Base-by-base conservation (phyloP, 192 early-diverging fungal genomes). In the Backusella westeae region DNA sequence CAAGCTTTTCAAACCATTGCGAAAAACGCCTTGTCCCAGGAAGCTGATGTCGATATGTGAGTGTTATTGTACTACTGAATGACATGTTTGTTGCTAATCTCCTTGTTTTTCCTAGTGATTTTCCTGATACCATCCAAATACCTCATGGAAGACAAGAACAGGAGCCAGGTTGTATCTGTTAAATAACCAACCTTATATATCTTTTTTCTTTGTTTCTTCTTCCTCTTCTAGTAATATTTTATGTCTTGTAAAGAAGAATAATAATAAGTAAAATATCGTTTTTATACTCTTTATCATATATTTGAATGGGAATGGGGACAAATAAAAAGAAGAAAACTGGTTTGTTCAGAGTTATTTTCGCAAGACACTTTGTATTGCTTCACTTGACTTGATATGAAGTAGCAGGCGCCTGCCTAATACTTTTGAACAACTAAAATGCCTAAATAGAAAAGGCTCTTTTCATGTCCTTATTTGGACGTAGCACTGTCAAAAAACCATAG, bases 1-100 rank as follows among this genome's bases (percentile, higher is more conserved):
- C 87, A 91, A 74, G 98, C 98, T 42, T 99, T 99, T 88, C 93
- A 94, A 77, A 95, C 94, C 38, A 94, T 98, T 86, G 97, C 97
- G 44, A 93, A 89, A 82, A 97, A 95, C 77, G 96, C 98, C 36
- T 86, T 99, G 81, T 89, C 94, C 75, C 95, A 97, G 82, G 97
- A 98, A 84, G 87, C 91, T 26, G 96, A 97, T 21, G 89, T 93
- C 38, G 93, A 94, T 73, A 80, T 96, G 90, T 96, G 90, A 78
- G 77, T 46, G 12, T 9, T 8, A 69, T 36, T n/a, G 12, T 35
- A 15, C 26, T 23, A n/a, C 34, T 4, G 36, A 7, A 6, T 23
- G 44, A 2, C 3, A 17, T 21, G 39, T 2, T 46, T 10, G 10
- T 35, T 34, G 44, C 21, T 17, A 21, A 39, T 39, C 4, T n/a